A percentile compares a stretch with the other conserved stretches of the same genome.
phyloP scores from a whole-genome alignment of 164 flowering plant species.

The Sextonia rubra region DNA sequence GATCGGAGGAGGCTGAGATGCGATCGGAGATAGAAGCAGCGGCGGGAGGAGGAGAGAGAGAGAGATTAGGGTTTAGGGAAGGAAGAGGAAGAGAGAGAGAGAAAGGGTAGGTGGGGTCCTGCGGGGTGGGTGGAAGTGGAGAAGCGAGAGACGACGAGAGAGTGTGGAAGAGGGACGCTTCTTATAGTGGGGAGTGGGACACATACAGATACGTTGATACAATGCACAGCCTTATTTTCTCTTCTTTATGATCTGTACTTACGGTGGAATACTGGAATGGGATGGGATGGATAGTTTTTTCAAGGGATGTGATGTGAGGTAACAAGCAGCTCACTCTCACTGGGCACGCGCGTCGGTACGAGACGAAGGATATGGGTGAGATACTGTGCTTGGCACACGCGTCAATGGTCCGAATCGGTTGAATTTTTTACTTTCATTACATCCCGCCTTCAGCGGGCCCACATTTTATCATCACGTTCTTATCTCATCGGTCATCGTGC shows the following conservation, averaged over 20 bases:
- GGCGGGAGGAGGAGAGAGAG: neutral
- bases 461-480: too few species aligned
- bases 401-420: neutral
- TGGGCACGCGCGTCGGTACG: neutral
- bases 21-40: slow-evolving; percentile 25
- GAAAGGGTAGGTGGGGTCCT: neutral
- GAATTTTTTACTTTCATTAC: neutral
- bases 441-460: too few species aligned
- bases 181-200: too few species aligned
- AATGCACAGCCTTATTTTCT: too few species aligned
- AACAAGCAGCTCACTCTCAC: too few species aligned
- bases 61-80: neutral
- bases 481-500: too few species aligned
- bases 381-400: neutral
- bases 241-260: too few species aligned
- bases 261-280: too few species aligned
- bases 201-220: too few species aligned
- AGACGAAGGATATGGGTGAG: neutral
- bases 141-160: neutral
- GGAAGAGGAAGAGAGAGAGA: neutral
- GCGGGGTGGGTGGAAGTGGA: neutral
- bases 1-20: slow-evolving; percentile 47
- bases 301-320: too few species aligned
- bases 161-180: neutral
- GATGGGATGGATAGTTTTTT: too few species aligned